A percentile compares a stretch with the other conserved stretches of the same genome.
phyloP scores from a whole-genome alignment of 2,329 filamentous ascomycete genomes.

The Cryphonectria japonica region DNA sequence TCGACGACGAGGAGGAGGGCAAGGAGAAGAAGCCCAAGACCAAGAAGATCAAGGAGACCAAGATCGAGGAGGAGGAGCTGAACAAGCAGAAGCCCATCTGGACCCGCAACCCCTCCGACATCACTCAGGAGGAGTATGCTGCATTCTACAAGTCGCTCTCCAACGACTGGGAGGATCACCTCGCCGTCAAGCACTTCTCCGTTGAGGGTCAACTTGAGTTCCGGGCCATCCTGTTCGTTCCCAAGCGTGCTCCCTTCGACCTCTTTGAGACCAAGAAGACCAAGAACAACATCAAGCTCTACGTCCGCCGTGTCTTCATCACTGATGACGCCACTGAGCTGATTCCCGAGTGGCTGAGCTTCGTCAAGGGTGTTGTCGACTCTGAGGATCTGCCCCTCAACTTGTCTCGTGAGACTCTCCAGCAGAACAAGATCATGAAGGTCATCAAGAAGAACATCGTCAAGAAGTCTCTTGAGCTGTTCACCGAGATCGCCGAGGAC shows the following conservation, averaged over 20 bases:
- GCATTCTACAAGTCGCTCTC: conserved; percentile 99
- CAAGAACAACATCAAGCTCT: conserved; percentile 99
- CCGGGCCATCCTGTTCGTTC: conserved; percentile 98
- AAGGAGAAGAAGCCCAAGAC: conserved; percentile 93
- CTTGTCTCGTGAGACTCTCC: conserved; percentile 98
- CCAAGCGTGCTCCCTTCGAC: conserved; percentile 99
- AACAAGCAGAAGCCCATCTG: conserved; percentile 94
- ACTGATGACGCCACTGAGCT: conserved; percentile 98
- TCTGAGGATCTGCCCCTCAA: conserved; percentile 99
- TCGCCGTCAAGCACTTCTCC: conserved; percentile 99
- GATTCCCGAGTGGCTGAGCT: conserved; percentile 98
- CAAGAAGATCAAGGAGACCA: conserved; percentile 99
- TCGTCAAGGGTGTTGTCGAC: conserved; percentile 99
- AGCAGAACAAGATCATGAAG: conserved; percentile 99
- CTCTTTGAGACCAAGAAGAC: conserved; percentile 99
- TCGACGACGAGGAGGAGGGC: conserved; percentile 82
- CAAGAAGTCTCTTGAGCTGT: conserved; percentile 99
- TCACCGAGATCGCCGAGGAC: conserved; percentile 98
- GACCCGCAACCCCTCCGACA: conserved; percentile 82
- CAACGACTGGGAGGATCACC: conserved; percentile 99
- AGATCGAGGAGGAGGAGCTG: conserved; percentile 97
- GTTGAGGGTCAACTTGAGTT: conserved; percentile 99
- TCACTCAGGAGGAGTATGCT: conserved; percentile 90
- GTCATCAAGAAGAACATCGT: conserved; percentile 99
- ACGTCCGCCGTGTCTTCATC: conserved; percentile 99